Evolutionary conservation across 768 basidiomycete genomes (phyloP), one percentile per base, ranked within the genome.

Genomic region (Lyophyllum semitale): DNA sequence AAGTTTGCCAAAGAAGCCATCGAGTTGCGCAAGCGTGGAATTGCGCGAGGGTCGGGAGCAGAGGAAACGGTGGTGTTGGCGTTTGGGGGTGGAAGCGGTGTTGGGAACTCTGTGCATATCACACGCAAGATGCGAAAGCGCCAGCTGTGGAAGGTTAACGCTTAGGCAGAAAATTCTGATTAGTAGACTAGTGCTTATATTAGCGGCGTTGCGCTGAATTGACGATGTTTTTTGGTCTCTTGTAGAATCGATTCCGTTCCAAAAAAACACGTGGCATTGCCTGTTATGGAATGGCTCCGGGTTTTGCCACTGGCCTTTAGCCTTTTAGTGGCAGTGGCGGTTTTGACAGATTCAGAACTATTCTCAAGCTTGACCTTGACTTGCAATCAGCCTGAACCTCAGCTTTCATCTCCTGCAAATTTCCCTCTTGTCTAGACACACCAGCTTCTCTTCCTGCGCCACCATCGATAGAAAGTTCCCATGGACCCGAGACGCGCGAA

Each of bases 1-100:
- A 89, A 88, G 65, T 95, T 95, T 72, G 92, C 93, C 3, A 95
- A 95, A 71, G 91, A 92, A 60, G 91, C 87, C 12, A 88, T 95
- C 64, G 89, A 91, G 63, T 64, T 87, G 63, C 81, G 93, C 62
- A 95, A 92, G 72, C 84, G 84, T 66, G 85, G 85, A n/a, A 80
- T 85, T 66, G 81, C 84, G 43, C 84, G 86, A 58, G 87, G 84
- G 50, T 74, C 80, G 58, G 85, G 88, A 53, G 85, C 84, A 56
- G 90, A 91, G 70, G 93, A 95, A 73, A 91, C 90, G n/a, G 93
- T 95, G 40, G 93, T 96, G 49, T 78, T 95, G 62, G 92, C 91
- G 33, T 93, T 95, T 73, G 90, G 90, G 54, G 88, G 85, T 58
- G 79, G 77, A 62, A 85, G 78, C 60, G 78, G 77, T 71, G 85